phyloP scores from a whole-genome alignment of 352 stramenopile genomes.

The Hyphochytrium catenoides region DNA sequence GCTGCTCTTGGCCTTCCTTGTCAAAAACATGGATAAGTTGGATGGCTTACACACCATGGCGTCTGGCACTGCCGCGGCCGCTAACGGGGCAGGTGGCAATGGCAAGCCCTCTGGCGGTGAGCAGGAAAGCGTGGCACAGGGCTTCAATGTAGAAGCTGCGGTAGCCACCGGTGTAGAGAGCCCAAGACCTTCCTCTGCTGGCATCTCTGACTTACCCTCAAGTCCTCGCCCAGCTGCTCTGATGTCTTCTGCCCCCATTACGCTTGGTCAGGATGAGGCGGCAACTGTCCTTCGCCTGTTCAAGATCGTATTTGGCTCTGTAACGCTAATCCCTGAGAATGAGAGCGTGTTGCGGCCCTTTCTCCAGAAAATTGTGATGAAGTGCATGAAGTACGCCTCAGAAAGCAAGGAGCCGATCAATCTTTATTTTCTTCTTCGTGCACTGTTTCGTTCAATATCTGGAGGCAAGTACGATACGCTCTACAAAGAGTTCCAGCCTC shows the following conservation, averaged over 20 bases:
- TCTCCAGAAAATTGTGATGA: constrained; percentile 75
- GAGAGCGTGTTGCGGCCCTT: constrained; percentile 79
- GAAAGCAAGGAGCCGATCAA: constrained; percentile 74
- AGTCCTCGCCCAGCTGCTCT: constrained; percentile 17
- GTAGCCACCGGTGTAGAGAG: too few relatives aligned
- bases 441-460: constrained; percentile 86
- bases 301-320: constrained; percentile 85
- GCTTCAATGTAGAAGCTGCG: constrained; percentile 29
- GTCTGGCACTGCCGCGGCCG: background rate
- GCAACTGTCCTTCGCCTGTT: constrained; percentile 75
- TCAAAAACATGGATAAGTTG: constrained; percentile 76
- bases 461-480: constrained; percentile 94
- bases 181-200: too few relatives aligned
- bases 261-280: too few relatives aligned
- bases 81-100: background rate
- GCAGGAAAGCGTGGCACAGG: too few relatives aligned
- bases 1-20: constrained; percentile 80
- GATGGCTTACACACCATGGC: constrained; percentile 11
- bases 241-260: background rate
- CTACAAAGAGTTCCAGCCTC: constrained; percentile 84
- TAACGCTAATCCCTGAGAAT: constrained; percentile 86
- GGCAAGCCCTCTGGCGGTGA: too few relatives aligned
- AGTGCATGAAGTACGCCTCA: constrained; percentile 68
- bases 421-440: constrained; percentile 75
- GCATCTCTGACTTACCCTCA: background rate